phyloP scores from a whole-genome alignment of 2,329 filamentous ascomycete species.

The Penicillium frequentans region DNA sequence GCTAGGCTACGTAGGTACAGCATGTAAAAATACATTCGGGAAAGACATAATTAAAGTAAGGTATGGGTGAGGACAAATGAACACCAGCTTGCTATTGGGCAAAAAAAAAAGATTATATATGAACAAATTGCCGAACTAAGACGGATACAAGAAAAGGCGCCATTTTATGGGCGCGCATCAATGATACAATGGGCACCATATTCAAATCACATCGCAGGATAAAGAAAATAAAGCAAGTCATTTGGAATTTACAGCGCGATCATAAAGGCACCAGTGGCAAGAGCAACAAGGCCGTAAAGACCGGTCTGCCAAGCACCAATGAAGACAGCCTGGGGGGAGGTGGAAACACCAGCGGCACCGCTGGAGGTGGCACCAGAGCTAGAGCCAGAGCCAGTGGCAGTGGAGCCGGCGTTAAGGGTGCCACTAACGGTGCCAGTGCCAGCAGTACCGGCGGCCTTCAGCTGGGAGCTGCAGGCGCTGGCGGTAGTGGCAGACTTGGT shows the following conservation, averaged over 20 bases:
- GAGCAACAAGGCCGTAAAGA: constrained; percentile 45
- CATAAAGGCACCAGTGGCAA: constrained; percentile 48
- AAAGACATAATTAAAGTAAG: background rate
- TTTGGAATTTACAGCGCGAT: constrained; percentile 43
- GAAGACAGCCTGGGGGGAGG: constrained; percentile 36
- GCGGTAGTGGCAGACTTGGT: constrained; percentile 31
- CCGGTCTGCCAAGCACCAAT: constrained; percentile 44
- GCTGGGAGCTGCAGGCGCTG: constrained; percentile 21
- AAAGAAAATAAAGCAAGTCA: constrained; percentile 3
- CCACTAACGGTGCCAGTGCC: constrained; percentile 43
- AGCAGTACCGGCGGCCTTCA: constrained; percentile 30
- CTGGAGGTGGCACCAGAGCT: constrained; percentile 24
- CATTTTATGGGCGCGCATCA: background rate
- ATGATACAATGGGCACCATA: constrained; percentile 2
- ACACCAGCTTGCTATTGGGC: constrained; percentile 9
- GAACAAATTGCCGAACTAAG: constrained; percentile 12
- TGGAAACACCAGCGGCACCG: constrained; percentile 35
- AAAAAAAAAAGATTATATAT: constrained; percentile 12
- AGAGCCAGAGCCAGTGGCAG: constrained; percentile 10
- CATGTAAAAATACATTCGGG: no score
- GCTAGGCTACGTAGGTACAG: no score
- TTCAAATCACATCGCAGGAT: constrained; percentile 2
- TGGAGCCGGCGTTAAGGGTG: constrained; percentile 30
- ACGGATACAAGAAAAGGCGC: constrained; percentile 7
- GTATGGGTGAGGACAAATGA: background rate